Evolutionary conservation across 768 basidiomycete genomes (phyloP).

Genomic region (Russula ochroleuca): DNA sequence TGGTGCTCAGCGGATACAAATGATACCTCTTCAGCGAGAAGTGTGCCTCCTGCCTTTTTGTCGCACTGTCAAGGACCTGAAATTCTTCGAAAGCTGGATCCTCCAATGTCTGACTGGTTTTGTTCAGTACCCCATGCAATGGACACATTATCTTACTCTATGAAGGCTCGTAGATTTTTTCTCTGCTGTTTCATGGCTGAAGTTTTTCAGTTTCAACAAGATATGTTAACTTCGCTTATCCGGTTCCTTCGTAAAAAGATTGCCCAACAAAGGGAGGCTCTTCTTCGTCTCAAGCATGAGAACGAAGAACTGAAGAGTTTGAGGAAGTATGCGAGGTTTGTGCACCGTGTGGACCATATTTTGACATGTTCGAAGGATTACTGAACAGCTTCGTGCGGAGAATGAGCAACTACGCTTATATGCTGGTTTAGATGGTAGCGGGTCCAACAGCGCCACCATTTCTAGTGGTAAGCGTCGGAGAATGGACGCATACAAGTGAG

Average conservation of each 20-base stretch:
- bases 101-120: conserved; percentile 84
- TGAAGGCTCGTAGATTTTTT: conserved; percentile 46
- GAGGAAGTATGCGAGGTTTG: conserved; percentile 42
- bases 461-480: conserved; percentile 64
- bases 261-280: conserved; percentile 48
- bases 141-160: conserved; percentile 61
- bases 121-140: conserved; percentile 54
- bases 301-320: conserved; percentile 44
- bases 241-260: conserved; percentile 57
- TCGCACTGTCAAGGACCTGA: neutral
- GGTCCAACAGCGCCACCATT: conserved; percentile 42
- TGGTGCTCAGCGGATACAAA: conserved; percentile 55
- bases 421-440: conserved; percentile 34
- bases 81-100: conserved; percentile 52
- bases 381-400: conserved; percentile 47
- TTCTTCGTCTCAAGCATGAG: conserved; percentile 53
- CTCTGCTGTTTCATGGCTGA: neutral
- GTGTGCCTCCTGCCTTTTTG: conserved; percentile 38
- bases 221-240: conserved; percentile 64
- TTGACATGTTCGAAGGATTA: conserved; percentile 39
- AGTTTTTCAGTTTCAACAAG: conserved; percentile 67
- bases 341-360: conserved; percentile 4
- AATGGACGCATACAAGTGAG: conserved; percentile 44
- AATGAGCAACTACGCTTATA: conserved; percentile 45
- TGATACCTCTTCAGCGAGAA: conserved; percentile 69